A percentile compares a stretch with the other conserved stretches of the same genome.
phyloP scores from a whole-genome alignment of 805 yeast genomes.

The Candida palmyrensis region DNA sequence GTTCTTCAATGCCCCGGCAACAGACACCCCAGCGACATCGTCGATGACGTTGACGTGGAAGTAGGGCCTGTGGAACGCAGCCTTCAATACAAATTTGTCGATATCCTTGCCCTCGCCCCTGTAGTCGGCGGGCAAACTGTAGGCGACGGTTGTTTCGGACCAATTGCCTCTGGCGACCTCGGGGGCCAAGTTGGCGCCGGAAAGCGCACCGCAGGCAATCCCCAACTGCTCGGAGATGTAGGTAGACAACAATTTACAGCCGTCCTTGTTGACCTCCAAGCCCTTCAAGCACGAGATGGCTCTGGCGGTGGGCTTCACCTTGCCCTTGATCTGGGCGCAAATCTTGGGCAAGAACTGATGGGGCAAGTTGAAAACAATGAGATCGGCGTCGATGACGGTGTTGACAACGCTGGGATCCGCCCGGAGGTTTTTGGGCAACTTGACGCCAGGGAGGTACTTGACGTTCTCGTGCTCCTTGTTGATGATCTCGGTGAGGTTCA shows the following conservation, averaged over 20 bases:
- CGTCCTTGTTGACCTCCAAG: conserved; percentile 78
- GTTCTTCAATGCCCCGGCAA: conserved; percentile 96
- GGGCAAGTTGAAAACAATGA: conserved; percentile 90
- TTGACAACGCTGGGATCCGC: conserved; percentile 83
- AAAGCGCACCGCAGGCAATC: conserved; percentile 89
- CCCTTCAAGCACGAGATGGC: conserved; percentile 97
- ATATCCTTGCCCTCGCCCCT: conserved; percentile 65
- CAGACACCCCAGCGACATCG: conserved; percentile 93
- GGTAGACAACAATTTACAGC: conserved; percentile 78
- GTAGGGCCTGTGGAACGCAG: conserved; percentile 93
- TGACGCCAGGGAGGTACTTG: conserved; percentile 85
- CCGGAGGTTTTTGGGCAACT: conserved; percentile 76
- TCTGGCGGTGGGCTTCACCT: conserved; percentile 63
- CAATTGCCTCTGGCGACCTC: conserved; percentile 94
- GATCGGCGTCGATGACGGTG: conserved; percentile 77
- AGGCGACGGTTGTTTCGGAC: conserved; percentile 98
- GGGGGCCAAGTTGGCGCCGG: conserved; percentile 96
- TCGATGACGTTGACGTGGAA: conserved; percentile 92
- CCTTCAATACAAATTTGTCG: conserved; percentile 66
- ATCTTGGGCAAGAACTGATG: conserved; percentile 89
- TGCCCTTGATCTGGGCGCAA: conserved; percentile 70
- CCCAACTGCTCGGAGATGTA: conserved; percentile 77
- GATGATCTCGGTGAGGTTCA: conserved; percentile 83
- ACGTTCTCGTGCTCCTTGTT: conserved; percentile 91
- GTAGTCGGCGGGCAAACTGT: conserved; percentile 67